Conservation (phyloP, 2,329 filamentous ascomycete genomes). For the Colletotrichum sp. region DNA sequence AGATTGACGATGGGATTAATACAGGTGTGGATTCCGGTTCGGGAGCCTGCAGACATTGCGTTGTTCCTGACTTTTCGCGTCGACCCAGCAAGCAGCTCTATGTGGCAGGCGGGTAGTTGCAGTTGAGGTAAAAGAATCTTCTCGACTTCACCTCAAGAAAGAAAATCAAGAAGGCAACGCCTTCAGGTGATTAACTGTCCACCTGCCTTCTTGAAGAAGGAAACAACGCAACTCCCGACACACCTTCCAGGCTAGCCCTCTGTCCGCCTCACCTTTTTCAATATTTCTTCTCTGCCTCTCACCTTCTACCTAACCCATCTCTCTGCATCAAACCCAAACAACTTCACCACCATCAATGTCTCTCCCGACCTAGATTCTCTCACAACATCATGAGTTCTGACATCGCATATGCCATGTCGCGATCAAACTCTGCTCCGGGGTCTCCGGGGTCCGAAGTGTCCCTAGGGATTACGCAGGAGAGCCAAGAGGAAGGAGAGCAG, state of each 20-base stretch:
- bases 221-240: background rate
- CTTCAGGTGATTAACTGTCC: background rate
- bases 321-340: background rate
- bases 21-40: background rate
- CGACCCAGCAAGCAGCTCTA: background rate
- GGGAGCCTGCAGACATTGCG: background rate
- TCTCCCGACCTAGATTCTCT: background rate
- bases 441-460: background rate
- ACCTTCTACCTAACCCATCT: background rate
- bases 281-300: background rate
- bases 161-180: background rate
- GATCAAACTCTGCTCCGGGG: background rate
- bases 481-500: background rate
- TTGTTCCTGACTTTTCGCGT: background rate
- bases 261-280: background rate
- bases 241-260: background rate
- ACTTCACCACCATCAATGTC: background rate
- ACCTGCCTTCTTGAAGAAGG: background rate
- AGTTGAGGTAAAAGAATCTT: background rate
- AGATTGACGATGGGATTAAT: background rate
- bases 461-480: background rate
- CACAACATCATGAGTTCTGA: background rate
- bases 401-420: background rate
- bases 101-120: background rate
- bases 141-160: background rate